Evolutionary conservation across 768 basidiomycete species (phyloP), one percentile per base, ranked within the genome.

Genomic region (Pleurotus tuber-regium): DNA sequence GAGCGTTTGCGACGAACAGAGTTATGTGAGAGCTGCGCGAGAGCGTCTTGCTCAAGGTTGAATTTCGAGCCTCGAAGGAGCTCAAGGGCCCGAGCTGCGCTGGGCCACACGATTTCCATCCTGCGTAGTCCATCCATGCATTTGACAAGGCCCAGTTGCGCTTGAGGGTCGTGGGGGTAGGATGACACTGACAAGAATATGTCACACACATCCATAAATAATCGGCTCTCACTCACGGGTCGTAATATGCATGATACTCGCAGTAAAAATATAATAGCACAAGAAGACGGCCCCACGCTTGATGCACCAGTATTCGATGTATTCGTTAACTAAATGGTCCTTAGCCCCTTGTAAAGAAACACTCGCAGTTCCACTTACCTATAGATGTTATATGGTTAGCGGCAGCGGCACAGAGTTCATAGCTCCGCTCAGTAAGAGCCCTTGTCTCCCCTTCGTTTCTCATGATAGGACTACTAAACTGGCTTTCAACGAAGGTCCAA

Each of bases 341-440:
- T 36, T 51, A 30, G n/a, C n/a, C n/a, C n/a, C n/a, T n/a, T n/a
- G n/a, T n/a, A n/a, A n/a, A n/a, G n/a, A n/a, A n/a, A n/a, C n/a
- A n/a, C n/a, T n/a, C 18, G 46, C 9, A 44, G 9, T 21, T 8
- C 21, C 14, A 61, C 76, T 3, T 57, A 85, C 84, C 79, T 44
- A 87, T 84, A 3, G 81, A 76, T 1, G 86, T 84, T 54, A 91
- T 87, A 55, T 87, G 84, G 57, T 87, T 88, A n/a, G 89, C 87
- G 24, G 89, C 89, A 9, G 75, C 76, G 21, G 82, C 80, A 66
- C 89, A 89, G 9, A 89, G 70, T 60, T 89, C 87, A 51, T 86
- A 86, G 59, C 78, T 80, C 60, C 82, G 84, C 59, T 80, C 79
- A 21, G 83, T 77, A 28, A 73, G 71, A 19, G 74, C 74, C 33